A percentile compares a stretch with the other conserved stretches of the same genome.
phyloP scores from a whole-genome alignment of 73 alveolate genomes.

The Tetrahymena borealis region DNA sequence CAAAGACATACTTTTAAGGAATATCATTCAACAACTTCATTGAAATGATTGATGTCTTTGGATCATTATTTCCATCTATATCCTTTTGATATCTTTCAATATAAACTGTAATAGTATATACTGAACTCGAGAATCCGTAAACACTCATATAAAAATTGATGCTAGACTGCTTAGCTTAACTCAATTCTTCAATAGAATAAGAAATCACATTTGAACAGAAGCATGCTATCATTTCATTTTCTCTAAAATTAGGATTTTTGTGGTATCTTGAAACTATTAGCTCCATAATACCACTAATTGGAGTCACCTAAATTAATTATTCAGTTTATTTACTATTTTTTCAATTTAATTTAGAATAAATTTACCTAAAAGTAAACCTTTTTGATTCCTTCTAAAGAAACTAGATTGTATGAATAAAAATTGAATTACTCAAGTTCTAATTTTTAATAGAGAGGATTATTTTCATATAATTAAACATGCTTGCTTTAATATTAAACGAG shows the following conservation, averaged over 20 bases:
- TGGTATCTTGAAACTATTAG: background rate
- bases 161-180: background rate
- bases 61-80: background rate
- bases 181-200: background rate
- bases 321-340: background rate
- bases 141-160: background rate
- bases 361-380: background rate
- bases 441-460: background rate
- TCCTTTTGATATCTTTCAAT: background rate
- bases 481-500: background rate
- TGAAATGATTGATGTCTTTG: background rate
- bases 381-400: background rate
- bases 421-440: background rate
- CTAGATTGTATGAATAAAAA: background rate
- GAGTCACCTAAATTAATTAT: background rate
- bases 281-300: background rate
- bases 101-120: background rate
- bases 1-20: background rate
- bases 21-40: background rate
- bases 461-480: background rate
- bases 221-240: background rate
- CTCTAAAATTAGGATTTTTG: background rate
- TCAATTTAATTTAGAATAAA: background rate
- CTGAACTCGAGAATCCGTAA: background rate
- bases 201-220: background rate